Base-by-base conservation (phyloP, 2,329 filamentous ascomycete species). In the Madurella mycetomatis region DNA sequence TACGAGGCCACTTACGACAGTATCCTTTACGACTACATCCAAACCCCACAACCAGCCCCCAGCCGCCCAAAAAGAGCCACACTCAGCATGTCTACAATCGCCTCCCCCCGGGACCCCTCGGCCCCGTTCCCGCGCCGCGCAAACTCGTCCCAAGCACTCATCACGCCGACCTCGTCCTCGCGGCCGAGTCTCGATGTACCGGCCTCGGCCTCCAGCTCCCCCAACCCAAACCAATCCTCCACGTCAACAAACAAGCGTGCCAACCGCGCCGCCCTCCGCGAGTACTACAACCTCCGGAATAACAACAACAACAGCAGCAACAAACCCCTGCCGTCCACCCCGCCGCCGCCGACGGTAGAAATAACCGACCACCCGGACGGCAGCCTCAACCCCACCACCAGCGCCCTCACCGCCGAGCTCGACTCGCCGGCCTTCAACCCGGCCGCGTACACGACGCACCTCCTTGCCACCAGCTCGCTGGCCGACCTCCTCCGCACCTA, bases 191-290 rank as follows among this genome's bases (percentile, higher is more conserved):
- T 88, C 69, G 87, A 92, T 62, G 73, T 73, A 53, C 73, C 78
- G 15, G 82, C 81, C 53, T 90, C 85, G 55, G 79, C 76, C 57
- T 73, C 81, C 57, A 73, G 72, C 54, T 87, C 82, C 1, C 81
- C 80, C 56, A 76, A 74, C 64, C 72, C 69, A 51, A 70, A 63
- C 60, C 53, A 68, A 55, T 53, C 41, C 42, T 39, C 52, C 45
- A 47, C 34, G 45, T 18, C 54, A 19, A 7, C 65, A 61, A 54
- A 59, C 58, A 79, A 75, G 60, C 77, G 79, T 53, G 74, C 87
- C 58, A 95, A 95, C 73, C 88, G 92, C 60, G 84, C 87, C 53
- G 92, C 92, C 7, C 80, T 97, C 17, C 87, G 94, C 64, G 91
- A 96, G 67, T 97, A 96, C 77, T 97, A 97, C 74, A 94, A 94